These are phyloP conservation scores for Excoecaria agallocha DNA, from an alignment of 345 rosid species.

Conservation along the genomic window DNA sequence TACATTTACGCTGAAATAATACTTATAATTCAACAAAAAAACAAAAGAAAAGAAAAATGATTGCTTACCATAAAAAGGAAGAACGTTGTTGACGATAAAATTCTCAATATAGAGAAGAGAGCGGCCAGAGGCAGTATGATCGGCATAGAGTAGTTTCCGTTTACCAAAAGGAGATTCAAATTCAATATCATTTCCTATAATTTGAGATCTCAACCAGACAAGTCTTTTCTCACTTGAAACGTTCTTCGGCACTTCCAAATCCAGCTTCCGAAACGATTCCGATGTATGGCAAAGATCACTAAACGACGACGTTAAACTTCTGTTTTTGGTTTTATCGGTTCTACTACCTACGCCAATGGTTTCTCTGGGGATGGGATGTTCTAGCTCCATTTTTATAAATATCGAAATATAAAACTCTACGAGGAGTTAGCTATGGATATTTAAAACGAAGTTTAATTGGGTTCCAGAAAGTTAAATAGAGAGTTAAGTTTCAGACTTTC, in stretches of 20 bases:
- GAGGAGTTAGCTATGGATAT: too few relatives aligned
- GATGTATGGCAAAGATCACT: neutral
- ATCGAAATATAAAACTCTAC: too few relatives aligned
- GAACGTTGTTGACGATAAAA: constrained; percentile 46
- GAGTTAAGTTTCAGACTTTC: too few relatives aligned
- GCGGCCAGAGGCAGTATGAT: constrained; percentile 60
- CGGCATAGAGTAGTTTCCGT: constrained; percentile 48
- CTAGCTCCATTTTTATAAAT: too few relatives aligned
- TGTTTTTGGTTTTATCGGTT: too few relatives aligned
- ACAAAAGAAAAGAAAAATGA: neutral
- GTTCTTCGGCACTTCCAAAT: constrained; percentile 29
- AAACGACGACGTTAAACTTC: too few relatives aligned
- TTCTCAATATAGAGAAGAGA: constrained; percentile 50
- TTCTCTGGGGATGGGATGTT: too few relatives aligned
- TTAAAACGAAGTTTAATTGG: too few relatives aligned
- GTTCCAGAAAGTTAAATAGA: too few relatives aligned
- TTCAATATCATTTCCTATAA: constrained; percentile 36
- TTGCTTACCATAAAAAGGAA: constrained; percentile 49
- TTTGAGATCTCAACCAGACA: constrained; percentile 50
- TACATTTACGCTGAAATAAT: too few relatives aligned
- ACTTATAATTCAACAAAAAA: neutral
- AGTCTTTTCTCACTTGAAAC: constrained; percentile 28
- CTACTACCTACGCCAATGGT: too few relatives aligned
- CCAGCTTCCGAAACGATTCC: constrained; percentile 17
- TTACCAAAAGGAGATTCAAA: constrained; percentile 55